These are phyloP conservation scores for Sungouiella blattae DNA, from an alignment of 805 yeast genomes.

Conservation along the genomic window DNA sequence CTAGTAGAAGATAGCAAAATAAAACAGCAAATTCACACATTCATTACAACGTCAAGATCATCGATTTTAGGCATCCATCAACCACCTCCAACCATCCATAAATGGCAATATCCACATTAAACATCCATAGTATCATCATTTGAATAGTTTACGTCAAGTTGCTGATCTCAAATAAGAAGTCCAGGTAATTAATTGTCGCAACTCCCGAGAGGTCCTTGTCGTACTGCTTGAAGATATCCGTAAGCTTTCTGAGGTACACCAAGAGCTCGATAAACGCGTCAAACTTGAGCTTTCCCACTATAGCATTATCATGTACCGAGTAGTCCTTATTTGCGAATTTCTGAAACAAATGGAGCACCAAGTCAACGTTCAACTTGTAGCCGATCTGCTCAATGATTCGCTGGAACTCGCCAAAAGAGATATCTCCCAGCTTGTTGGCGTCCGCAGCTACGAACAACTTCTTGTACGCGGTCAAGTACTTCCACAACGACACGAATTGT, in stretches of 20 bases:
- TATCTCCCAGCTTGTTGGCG: slow-evolving; percentile 52
- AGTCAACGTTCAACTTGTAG: slow-evolving; percentile 54
- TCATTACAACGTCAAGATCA: too few species aligned
- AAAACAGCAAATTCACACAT: too few species aligned
- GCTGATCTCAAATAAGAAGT: slow-evolving; percentile 55
- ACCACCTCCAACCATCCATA: too few species aligned
- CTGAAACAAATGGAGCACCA: slow-evolving; percentile 56
- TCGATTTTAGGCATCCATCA: too few species aligned
- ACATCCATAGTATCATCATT: too few species aligned
- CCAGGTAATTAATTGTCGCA: slow-evolving; percentile 63
- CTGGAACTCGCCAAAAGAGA: slow-evolving; percentile 64
- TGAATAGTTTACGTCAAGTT: slow-evolving; percentile 18
- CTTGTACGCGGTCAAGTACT: slow-evolving; percentile 63
- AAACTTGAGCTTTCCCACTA: slow-evolving; percentile 54
- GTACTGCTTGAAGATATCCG: slow-evolving; percentile 74
- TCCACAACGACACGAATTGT: slow-evolving; percentile 68
- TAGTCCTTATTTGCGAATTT: slow-evolving; percentile 45
- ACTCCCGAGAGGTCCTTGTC: slow-evolving; percentile 74
- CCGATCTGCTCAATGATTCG: slow-evolving; percentile 63
- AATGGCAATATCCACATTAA: too few species aligned
- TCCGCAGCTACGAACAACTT: slow-evolving; percentile 62
- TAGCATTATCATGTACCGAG: slow-evolving; percentile 18
- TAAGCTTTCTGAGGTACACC: slow-evolving; percentile 70
- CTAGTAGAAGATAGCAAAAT: too few species aligned
- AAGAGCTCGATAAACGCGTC: slow-evolving; percentile 80